phyloP scores from a whole-genome alignment of 2,329 filamentous ascomycete species.

The Aspergillus sp. region DNA sequence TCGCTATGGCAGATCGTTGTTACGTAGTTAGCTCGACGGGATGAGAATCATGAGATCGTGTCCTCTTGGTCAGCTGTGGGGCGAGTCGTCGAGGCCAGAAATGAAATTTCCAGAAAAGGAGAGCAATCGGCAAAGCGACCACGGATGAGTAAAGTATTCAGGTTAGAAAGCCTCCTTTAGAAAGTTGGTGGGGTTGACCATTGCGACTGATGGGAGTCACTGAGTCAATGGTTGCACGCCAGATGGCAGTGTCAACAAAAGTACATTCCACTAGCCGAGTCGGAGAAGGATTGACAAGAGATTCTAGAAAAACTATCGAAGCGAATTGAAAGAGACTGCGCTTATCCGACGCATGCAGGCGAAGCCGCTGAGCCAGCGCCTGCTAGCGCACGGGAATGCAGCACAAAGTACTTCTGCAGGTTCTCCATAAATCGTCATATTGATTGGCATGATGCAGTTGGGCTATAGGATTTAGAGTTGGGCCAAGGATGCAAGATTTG shows the following conservation, averaged over 20 bases:
- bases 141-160: not conserved
- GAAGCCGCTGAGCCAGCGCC: not conserved
- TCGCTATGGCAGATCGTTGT: not conserved
- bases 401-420: conserved; percentile 4
- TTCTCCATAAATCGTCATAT: not conserved
- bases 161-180: not conserved
- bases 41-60: not conserved
- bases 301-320: conserved; percentile 1
- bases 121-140: not conserved
- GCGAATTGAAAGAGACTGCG: not conserved
- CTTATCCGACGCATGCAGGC: not conserved
- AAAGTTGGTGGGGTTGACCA: not conserved
- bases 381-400: conserved; percentile 3
- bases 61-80: not conserved
- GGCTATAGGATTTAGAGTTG: conserved; percentile 5
- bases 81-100: not conserved
- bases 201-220: not conserved
- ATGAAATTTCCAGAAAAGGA: not conserved
- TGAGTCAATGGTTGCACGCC: not conserved
- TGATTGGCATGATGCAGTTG: not conserved
- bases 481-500: not conserved
- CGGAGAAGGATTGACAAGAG: not conserved
- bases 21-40: not conserved
- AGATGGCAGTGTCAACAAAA: not conserved
- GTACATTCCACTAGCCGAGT: not conserved